A percentile compares a stretch with the other conserved stretches of the same genome.
Conservation (phyloP, 2,329 filamentous ascomycete genomes). For the Aspergillus piperis region DNA sequence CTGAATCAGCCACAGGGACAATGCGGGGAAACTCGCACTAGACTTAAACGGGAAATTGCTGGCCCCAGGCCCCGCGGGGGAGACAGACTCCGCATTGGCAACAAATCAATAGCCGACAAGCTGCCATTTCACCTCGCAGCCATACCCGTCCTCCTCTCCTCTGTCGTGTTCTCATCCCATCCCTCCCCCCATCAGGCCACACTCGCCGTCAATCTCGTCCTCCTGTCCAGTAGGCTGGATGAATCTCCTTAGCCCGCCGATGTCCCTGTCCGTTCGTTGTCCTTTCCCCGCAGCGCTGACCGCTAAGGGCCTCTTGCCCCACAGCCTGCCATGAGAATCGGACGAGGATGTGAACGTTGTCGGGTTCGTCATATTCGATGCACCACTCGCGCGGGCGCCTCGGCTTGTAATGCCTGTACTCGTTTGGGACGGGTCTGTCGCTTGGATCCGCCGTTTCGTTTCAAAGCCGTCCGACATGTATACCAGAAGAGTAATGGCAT, state of each 20-base stretch:
- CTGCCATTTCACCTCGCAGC: constrained; percentile 5
- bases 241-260: constrained; percentile 11
- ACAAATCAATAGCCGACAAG: constrained; percentile 2
- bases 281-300: constrained; percentile 14
- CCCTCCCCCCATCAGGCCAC: background rate
- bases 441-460: constrained; percentile 37
- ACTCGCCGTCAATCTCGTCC: background rate
- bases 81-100: background rate
- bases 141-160: background rate
- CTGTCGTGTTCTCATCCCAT: background rate
- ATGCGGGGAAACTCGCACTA: background rate
- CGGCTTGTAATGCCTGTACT: constrained; percentile 32
- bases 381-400: constrained; percentile 29
- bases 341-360: constrained; percentile 38
- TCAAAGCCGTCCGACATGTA: constrained; percentile 36
- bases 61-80: background rate
- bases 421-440: constrained; percentile 32
- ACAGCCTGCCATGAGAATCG: constrained; percentile 33
- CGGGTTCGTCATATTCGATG: constrained; percentile 40
- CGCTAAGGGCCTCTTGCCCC: constrained; percentile 12
- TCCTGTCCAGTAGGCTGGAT: background rate
- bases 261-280: constrained; percentile 9
- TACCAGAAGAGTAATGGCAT: constrained; percentile 34
- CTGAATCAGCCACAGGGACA: too few species aligned
- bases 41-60: background rate